phyloP scores from a whole-genome alignment of 1,139 yeast species.

The Yamadazyma atmosphaerica region DNA sequence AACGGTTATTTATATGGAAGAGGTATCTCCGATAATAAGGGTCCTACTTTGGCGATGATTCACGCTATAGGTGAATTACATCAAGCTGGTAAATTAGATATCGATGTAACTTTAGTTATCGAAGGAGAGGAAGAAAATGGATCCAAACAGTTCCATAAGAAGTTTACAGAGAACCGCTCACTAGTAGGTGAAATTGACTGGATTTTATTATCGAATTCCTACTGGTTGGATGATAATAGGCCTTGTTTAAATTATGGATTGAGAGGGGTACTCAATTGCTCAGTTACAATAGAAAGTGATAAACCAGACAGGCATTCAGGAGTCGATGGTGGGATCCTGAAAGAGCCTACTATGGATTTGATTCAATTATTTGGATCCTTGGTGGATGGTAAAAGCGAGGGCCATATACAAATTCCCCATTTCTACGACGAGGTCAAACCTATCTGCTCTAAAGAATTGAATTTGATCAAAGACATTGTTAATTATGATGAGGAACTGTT shows the following conservation, averaged over 20 bases:
- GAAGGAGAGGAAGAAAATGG: slow-evolving; percentile 98
- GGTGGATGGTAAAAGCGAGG: slow-evolving; percentile 54
- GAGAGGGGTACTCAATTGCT: slow-evolving; percentile 84
- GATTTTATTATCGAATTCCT: slow-evolving; percentile 86
- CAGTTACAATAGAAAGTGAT: slow-evolving; percentile 67
- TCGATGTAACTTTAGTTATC: slow-evolving; percentile 78
- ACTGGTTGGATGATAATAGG: slow-evolving; percentile 86
- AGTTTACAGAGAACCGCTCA: slow-evolving; percentile 49
- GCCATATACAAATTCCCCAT: slow-evolving; percentile 58
- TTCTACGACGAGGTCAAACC: slow-evolving; percentile 69
- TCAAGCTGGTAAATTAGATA: slow-evolving; percentile 50
- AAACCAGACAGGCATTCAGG: slow-evolving; percentile 94
- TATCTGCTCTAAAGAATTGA: slow-evolving; percentile 54
- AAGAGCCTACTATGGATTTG: slow-evolving; percentile 89
- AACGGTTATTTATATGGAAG: slow-evolving; percentile 90
- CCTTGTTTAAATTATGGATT: slow-evolving; percentile 95
- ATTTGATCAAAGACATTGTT: slow-evolving; percentile 63
- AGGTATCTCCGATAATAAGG: slow-evolving; percentile 94
- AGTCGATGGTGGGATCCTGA: slow-evolving; percentile 88
- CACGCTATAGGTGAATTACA: slow-evolving; percentile 80
- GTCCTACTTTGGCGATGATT: slow-evolving; percentile 87
- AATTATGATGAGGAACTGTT: slow-evolving; percentile 17
- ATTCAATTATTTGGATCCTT: slow-evolving; percentile 68
- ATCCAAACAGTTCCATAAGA: slow-evolving; percentile 77
- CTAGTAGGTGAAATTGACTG: slow-evolving; percentile 77